These are phyloP conservation scores for Dendrobium catenatum DNA, from an alignment of 106 monocot species.

Conservation along the genomic window DNA sequence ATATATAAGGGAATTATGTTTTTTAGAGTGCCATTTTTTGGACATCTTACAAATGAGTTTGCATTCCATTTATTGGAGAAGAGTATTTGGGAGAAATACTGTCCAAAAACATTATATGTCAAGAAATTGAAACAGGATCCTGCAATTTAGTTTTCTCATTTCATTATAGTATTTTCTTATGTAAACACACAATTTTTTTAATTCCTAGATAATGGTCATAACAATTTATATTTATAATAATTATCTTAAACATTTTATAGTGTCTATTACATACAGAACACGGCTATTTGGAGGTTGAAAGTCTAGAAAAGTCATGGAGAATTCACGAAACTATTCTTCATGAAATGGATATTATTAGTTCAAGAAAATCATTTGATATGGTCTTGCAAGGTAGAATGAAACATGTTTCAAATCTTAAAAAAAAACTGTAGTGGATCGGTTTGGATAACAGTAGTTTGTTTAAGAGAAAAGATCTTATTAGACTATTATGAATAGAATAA, in stretches of 20 bases:
- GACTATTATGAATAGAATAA: too few species aligned
- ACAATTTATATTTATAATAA: not conserved
- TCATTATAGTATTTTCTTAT: too few species aligned
- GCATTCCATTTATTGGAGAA: conserved; percentile 13
- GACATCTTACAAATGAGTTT: conserved; percentile 13
- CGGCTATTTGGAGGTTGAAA: conserved; percentile 71
- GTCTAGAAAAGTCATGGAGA: conserved; percentile 75
- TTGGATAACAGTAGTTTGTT: too few species aligned
- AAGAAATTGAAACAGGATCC: not conserved
- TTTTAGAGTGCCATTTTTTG: conserved; percentile 63
- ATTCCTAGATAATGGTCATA: too few species aligned
- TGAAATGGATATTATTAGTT: conserved; percentile 64
- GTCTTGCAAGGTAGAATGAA: conserved; percentile 48
- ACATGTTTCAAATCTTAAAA: too few species aligned
- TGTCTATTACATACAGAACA: conserved; percentile 72
- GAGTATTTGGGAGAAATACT: conserved; percentile 14
- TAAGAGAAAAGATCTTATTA: too few species aligned
- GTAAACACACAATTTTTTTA: too few species aligned
- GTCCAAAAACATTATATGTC: not conserved
- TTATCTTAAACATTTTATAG: conserved; percentile 23
- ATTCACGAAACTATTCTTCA: conserved; percentile 59
- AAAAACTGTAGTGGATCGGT: too few species aligned
- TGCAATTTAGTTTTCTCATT: not conserved
- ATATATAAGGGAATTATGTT: conserved; percentile 32
- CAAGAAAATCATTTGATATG: conserved; percentile 87